Evolutionary conservation across 495 filamentous ascomycete genomes (phyloP).

Genomic region (Penicillium longicatenatum): DNA sequence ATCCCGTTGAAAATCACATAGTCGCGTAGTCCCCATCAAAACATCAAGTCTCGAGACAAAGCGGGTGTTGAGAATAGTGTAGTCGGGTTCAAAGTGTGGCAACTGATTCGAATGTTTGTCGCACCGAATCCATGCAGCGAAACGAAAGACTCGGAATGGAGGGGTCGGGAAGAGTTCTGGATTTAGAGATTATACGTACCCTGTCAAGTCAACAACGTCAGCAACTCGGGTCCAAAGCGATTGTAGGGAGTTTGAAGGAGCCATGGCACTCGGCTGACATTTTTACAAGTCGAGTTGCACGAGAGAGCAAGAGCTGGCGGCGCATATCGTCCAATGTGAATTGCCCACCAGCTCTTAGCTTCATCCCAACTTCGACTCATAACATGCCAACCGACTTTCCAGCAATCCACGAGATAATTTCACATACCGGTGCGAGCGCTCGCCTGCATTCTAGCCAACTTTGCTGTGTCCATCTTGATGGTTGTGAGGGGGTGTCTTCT

Average conservation of each 20-base stretch:
- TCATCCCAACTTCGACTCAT: background rate
- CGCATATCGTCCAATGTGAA: background rate
- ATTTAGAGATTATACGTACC: slow-evolving; percentile 32
- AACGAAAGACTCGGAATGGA: slow-evolving; percentile 1
- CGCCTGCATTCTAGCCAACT: slow-evolving; percentile 58
- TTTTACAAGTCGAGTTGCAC: background rate
- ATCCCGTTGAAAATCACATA: slow-evolving; percentile 1
- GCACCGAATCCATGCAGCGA: slow-evolving; percentile 10
- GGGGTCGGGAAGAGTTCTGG: slow-evolving; percentile 6
- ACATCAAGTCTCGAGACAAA: background rate
- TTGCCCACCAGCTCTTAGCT: slow-evolving; percentile 5
- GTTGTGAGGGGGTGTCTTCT: slow-evolving; percentile 31
- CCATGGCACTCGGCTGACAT: background rate
- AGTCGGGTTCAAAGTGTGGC: background rate
- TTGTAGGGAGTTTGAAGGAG: background rate
- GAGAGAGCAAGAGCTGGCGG: background rate
- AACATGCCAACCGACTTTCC: slow-evolving; percentile 4
- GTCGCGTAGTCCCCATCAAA: background rate
- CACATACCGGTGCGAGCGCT: slow-evolving; percentile 59
- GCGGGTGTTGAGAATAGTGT: background rate
- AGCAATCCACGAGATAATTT: slow-evolving; percentile 7
- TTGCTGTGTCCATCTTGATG: slow-evolving; percentile 58
- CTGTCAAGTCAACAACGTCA: slow-evolving; percentile 18
- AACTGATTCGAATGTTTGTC: background rate
- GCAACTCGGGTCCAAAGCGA: background rate